Base-by-base conservation (phyloP, 2,329 filamentous ascomycete species). In the Phaeosphaeria sp. region DNA sequence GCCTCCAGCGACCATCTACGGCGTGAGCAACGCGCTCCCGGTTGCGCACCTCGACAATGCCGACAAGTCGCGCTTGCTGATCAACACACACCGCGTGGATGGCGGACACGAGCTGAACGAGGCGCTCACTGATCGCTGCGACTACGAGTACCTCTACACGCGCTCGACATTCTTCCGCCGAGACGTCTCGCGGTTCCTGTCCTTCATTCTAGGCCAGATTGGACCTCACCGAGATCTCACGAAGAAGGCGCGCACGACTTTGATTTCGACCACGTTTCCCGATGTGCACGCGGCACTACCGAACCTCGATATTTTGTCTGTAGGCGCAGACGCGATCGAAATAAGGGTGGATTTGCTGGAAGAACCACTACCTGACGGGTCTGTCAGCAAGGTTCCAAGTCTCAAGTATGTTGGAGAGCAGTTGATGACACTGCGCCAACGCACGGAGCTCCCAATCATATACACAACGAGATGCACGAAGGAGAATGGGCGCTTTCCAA, bases 121-220 rank as follows among this genome's bases (percentile, higher is more conserved):
- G 40, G 75, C 82, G 46, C 83, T 93, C 22, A 92, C 89, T 17
- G 81, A 86, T 24, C 77, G 84, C 56, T 93, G 90, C 79, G 91
- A 95, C 78, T 95, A 94, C 78, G 92, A 96, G 74, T 95, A 94
- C 66, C 83, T 96, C 20, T 96, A 95, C 79, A 91, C 90, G 3
- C 85, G 88, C 61, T 83, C 84, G 8, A 85, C 89, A 1, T 91
- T 91, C 74, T 88, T 89, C 60, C 87, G 91, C 25, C 85, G 91
- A 55, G 91, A 95, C 71, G 80, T 95, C 46, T 87, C 91, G 9
- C 86, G 92, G 39, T 95, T 93, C 72, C 85, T 93, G 24, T 91
- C 91, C 6, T 89, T 95, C 71, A 88, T 90, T 6, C 80, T 95
- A 24, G 92, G 92, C 9, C 91, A 95, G 78, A 89, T 90, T 63